Evolutionary conservation across 2,329 filamentous ascomycete species (phyloP).

Genomic region (Dactylellina cionopaga): DNA sequence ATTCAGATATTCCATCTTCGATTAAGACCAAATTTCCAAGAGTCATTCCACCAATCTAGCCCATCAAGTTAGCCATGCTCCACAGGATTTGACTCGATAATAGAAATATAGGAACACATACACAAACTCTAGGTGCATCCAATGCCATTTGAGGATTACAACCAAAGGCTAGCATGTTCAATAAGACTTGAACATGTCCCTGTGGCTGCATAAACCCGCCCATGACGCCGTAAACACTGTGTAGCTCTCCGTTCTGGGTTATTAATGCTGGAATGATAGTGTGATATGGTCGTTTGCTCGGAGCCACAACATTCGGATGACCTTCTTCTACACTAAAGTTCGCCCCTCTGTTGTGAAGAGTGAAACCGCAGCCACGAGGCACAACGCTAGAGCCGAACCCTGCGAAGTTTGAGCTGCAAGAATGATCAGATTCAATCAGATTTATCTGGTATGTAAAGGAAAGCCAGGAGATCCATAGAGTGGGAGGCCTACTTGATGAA

Average conservation of each 20-base stretch:
- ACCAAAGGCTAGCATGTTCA: conserved; percentile 86
- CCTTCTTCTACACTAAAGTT: conserved; percentile 82
- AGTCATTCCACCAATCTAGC: conserved; percentile 72
- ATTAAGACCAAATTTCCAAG: conserved; percentile 70
- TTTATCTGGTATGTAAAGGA: too few relatives aligned
- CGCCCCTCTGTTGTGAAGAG: conserved; percentile 89
- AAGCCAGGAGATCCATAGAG: too few relatives aligned
- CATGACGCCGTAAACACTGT: conserved; percentile 87
- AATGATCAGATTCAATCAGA: too few relatives aligned
- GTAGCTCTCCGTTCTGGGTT: conserved; percentile 68
- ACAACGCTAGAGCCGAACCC: conserved; percentile 90
- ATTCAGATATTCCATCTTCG: conserved; percentile 80
- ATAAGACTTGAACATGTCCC: conserved; percentile 89
- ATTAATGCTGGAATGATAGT: conserved; percentile 95
- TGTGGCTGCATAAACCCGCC: conserved; percentile 99
- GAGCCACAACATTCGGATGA: conserved; percentile 78
- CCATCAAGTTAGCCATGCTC: not conserved
- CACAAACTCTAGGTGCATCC: conserved; percentile 90
- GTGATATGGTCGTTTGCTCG: conserved; percentile 90
- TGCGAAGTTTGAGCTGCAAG: conserved; percentile 78
- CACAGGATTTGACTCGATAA: not conserved
- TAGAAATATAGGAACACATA: conserved; percentile 60
- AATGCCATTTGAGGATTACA: conserved; percentile 86
- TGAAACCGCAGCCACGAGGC: conserved; percentile 86
- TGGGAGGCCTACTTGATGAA: conserved; percentile 80